Base-by-base conservation (phyloP, 2,329 filamentous ascomycete species). In the Arachnomyces sp. region DNA sequence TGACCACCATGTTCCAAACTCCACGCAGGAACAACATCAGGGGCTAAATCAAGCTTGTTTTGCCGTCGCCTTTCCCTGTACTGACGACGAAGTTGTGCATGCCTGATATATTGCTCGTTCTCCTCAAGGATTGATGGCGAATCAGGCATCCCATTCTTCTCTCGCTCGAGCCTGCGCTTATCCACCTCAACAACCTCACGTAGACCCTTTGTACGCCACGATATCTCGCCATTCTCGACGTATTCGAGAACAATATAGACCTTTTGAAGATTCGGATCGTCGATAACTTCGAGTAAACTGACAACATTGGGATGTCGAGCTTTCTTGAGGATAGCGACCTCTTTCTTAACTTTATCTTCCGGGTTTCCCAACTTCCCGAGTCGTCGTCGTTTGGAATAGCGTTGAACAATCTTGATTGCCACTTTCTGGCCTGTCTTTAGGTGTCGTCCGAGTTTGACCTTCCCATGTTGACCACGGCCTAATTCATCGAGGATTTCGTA, bases 281-380 rank as follows among this genome's bases (percentile, higher is more conserved):
- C 92, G 54, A 98, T 96, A 55, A 98, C 89, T 66, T 98, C 92
- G 48, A 96, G 76, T 30, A 98, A 72, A 53, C 86, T 89, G 47
- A 98, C 92, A 31, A 98, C 86, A 56, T 98, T 95, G n/a, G 86
- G 82, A 61, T 98, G 92, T 20, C 90, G 82, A 39, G 94, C 94
- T 69, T 98, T 98, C 64, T 98, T 98, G 54, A 98, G 72, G 43
- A 98, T 96, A 57, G 92, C 92, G 48, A 98, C 94, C 67, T 98
- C 92, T 59, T 84, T 83, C 68, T 94, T 95, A 41, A 90, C 82
- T 57, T 84, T 84, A 49, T 74, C 71, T 55, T 82, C 78, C 13
- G 79, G 76, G 44, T 78, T 77, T n/a, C 74, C 77, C 30, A 78
- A 65, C 53, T 77, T 78, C 39, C 92, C 92, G n/a, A 98, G 73